Evolutionary conservation across 768 basidiomycete genomes (phyloP).

Genomic region (Boletellus ananiceps): DNA sequence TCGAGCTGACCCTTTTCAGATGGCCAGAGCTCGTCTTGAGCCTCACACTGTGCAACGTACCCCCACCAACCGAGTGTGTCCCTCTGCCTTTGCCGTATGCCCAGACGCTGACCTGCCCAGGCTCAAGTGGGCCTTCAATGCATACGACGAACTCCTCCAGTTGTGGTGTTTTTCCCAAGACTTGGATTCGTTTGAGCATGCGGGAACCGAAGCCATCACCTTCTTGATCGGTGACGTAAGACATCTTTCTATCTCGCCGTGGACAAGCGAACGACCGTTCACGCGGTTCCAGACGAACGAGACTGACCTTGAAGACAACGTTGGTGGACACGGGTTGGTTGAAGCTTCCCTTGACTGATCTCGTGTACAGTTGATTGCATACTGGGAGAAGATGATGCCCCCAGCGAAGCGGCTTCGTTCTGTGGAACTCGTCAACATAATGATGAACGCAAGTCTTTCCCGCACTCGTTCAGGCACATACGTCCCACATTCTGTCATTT

Average conservation of each 20-base stretch:
- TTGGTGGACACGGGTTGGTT: conserved; percentile 29
- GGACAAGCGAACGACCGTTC: neutral
- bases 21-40: conserved; percentile 71
- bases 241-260: conserved; percentile 1
- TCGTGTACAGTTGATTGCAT: conserved; percentile 52
- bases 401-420: conserved; percentile 50
- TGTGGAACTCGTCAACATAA: conserved; percentile 50
- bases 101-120: conserved; percentile 32
- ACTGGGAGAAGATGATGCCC: conserved; percentile 55
- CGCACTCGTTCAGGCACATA: neutral
- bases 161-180: conserved; percentile 64
- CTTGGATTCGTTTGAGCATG: conserved; percentile 62
- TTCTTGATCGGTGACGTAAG: conserved; percentile 56
- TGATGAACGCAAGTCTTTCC: conserved; percentile 51
- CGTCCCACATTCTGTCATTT: neutral
- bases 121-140: conserved; percentile 52
- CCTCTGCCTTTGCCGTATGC: neutral
- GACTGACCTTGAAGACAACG: conserved; percentile 60
- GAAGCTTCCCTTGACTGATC: conserved; percentile 7
- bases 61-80: conserved; percentile 62
- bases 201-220: conserved; percentile 52
- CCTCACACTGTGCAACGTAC: conserved; percentile 63
- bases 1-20: conserved; percentile 32
- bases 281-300: conserved; percentile 27
- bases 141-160: conserved; percentile 60